Evolutionary conservation across 1,284 basidiomycete genomes (phyloP).

Genomic region (Laetiporus sulphureus): DNA sequence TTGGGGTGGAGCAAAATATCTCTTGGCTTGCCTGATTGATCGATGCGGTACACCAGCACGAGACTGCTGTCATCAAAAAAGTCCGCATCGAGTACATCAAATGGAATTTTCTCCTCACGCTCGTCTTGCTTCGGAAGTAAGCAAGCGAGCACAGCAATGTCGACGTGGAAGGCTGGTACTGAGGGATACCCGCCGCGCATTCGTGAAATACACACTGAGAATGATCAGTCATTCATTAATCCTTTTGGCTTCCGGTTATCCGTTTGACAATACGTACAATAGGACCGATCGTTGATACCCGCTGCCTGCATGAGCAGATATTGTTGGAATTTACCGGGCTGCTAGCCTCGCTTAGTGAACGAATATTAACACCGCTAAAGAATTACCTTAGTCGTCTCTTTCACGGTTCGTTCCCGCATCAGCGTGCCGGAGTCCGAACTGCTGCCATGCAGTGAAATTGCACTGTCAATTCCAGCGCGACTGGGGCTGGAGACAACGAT

Average conservation of each 20-base stretch:
- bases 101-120: slow-evolving; percentile 9
- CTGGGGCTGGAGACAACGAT: slow-evolving; percentile 23
- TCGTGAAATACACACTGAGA: slow-evolving; percentile 20
- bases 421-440: slow-evolving; percentile 12
- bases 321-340: slow-evolving; percentile 19
- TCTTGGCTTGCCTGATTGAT: slow-evolving; percentile 8
- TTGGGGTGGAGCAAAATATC: too few relatives aligned
- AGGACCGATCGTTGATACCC: slow-evolving; percentile 14
- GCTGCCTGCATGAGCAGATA: slow-evolving; percentile 21
- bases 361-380: slow-evolving; percentile 11
- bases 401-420: slow-evolving; percentile 48
- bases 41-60: slow-evolving; percentile 46
- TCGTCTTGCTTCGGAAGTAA: slow-evolving; percentile 13
- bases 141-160: slow-evolving; percentile 19
- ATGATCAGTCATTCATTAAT: too few relatives aligned
- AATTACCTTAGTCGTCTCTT: slow-evolving; percentile 41
- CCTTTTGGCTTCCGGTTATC: too few relatives aligned
- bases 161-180: slow-evolving; percentile 14
- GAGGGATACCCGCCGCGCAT: too few relatives aligned
- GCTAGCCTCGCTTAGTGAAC: slow-evolving; percentile 11
- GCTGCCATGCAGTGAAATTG: slow-evolving; percentile 6
- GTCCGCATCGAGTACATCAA: slow-evolving; percentile 57
- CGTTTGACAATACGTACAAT: slow-evolving; percentile 19
- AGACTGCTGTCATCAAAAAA: slow-evolving; percentile 72
- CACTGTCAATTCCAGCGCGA: slow-evolving; percentile 5